A percentile compares a stretch with the other conserved stretches of the same genome.
Evolutionary conservation across 495 filamentous ascomycete species (phyloP).

Genomic region (Letharia columbiana): DNA sequence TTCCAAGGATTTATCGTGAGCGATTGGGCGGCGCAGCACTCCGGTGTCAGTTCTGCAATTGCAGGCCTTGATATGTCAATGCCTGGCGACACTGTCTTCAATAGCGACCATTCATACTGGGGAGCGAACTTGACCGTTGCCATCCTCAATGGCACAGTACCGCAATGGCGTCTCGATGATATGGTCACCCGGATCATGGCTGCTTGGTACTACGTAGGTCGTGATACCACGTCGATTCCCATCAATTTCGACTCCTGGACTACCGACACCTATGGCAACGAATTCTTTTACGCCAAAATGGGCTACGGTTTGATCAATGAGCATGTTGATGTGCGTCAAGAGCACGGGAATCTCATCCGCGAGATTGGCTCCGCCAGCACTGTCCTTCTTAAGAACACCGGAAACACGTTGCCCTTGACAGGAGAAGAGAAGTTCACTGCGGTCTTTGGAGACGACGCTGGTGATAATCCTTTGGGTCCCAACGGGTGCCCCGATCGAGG

Average conservation of each 20-base stretch:
- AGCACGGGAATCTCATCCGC: conserved; percentile 65
- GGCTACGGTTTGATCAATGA: conserved; percentile 57
- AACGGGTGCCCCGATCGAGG: conserved; percentile 77
- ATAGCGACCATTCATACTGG: conserved; percentile 68
- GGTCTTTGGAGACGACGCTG: conserved; percentile 83
- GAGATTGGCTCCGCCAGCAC: conserved; percentile 67
- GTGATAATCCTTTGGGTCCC: conserved; percentile 65
- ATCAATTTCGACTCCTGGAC: conserved; percentile 91
- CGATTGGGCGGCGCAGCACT: conserved; percentile 83
- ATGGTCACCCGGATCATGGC: conserved; percentile 91
- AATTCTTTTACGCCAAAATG: conserved; percentile 51
- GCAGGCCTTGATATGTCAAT: conserved; percentile 94
- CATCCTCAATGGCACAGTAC: conserved; percentile 83
- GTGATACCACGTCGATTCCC: conserved; percentile 50
- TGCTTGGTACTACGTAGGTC: conserved; percentile 83
- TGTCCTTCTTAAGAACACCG: conserved; percentile 80
- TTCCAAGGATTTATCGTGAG: conserved; percentile 94
- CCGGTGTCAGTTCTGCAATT: conserved; percentile 65
- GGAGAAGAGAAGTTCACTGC: conserved; percentile 64
- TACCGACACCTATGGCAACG: conserved; percentile 59
- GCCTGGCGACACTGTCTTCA: conserved; percentile 78
- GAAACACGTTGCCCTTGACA: conserved; percentile 64
- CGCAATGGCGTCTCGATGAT: conserved; percentile 86
- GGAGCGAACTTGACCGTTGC: conserved; percentile 78
- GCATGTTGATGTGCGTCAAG: conserved; percentile 72